Percentiles rank a stretch among this genome's conserved stretches.
Evolutionary conservation across 352 stramenopile species (phyloP).

Genomic region (Globisporangium splendens): DNA sequence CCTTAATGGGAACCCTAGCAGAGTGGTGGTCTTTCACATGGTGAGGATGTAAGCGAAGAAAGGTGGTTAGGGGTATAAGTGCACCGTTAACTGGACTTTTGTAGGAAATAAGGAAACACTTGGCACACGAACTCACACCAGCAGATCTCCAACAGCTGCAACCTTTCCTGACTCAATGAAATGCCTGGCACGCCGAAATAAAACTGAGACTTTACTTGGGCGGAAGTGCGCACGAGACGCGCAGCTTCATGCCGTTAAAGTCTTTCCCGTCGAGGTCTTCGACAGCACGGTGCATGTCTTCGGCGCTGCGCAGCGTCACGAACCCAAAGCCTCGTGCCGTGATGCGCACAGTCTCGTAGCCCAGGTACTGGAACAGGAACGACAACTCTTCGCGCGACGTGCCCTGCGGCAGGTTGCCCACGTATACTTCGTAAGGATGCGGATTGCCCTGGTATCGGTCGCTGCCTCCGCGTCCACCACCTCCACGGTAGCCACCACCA

Average conservation of each 20-base stretch:
- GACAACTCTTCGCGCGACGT: constrained; percentile 77
- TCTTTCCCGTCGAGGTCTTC: constrained; percentile 77
- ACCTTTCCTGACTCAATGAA: too few relatives aligned
- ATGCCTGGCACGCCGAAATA: too few relatives aligned
- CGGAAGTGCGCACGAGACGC: constrained; percentile 55
- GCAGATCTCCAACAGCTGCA: background rate
- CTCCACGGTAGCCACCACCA: constrained; percentile 10
- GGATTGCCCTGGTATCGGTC: constrained; percentile 46
- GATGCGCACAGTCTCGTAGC: constrained; percentile 83
- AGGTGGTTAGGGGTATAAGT: too few relatives aligned
- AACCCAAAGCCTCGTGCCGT: constrained; percentile 80
- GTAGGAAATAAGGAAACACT: background rate
- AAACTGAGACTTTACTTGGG: constrained; percentile 29
- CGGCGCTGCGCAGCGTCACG: constrained; percentile 70
- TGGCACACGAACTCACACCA: background rate
- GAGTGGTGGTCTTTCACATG: too few relatives aligned
- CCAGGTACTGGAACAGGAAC: constrained; percentile 79
- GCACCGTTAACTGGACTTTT: too few relatives aligned
- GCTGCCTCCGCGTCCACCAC: constrained; percentile 25
- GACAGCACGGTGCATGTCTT: constrained; percentile 77
- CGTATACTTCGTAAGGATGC: constrained; percentile 78
- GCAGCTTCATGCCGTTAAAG: constrained; percentile 78
- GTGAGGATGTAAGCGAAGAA: too few relatives aligned
- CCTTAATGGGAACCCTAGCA: background rate
- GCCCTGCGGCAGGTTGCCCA: constrained; percentile 77